phyloP scores from a whole-genome alignment of 2,329 filamentous ascomycete genomes.

The Cladosporium austrohemisphaericum region DNA sequence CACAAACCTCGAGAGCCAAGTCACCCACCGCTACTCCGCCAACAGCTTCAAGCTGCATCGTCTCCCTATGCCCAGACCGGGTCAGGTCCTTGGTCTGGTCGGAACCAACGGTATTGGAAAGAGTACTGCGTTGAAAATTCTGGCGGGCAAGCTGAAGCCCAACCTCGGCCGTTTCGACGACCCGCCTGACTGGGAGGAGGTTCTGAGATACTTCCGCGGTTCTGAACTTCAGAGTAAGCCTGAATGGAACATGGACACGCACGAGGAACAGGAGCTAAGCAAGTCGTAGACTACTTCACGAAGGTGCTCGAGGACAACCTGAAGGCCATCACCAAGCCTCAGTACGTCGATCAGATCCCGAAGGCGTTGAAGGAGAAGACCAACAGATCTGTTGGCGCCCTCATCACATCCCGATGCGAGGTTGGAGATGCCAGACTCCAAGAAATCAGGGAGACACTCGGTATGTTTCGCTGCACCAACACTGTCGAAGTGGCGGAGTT shows the following conservation, averaged over 20 bases:
- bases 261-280: conserved; percentile 20
- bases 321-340: conserved; percentile 97
- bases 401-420: conserved; percentile 72
- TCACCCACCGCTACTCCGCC: conserved; percentile 97
- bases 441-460: conserved; percentile 75
- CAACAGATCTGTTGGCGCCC: conserved; percentile 67
- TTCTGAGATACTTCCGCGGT: conserved; percentile 95
- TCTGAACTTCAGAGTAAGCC: conserved; percentile 89
- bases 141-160: conserved; percentile 97
- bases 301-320: conserved; percentile 96
- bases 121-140: conserved; percentile 98
- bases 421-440: conserved; percentile 67
- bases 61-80: conserved; percentile 89
- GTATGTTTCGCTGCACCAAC: conserved; percentile 33
- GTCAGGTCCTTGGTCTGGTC: conserved; percentile 91
- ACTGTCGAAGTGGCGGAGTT: not conserved
- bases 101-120: conserved; percentile 99
- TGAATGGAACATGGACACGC: conserved; percentile 15
- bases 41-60: conserved; percentile 99
- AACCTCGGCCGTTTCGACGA: conserved; percentile 94
- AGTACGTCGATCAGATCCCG: conserved; percentile 98
- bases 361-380: conserved; percentile 80
- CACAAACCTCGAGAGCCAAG: conserved; percentile 96
- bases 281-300: conserved; percentile 81
- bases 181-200: conserved; percentile 98